These are phyloP conservation scores for Arabidopsis hybrid DNA, from an alignment of 441 rosid genomes.

Conservation along the genomic window DNA sequence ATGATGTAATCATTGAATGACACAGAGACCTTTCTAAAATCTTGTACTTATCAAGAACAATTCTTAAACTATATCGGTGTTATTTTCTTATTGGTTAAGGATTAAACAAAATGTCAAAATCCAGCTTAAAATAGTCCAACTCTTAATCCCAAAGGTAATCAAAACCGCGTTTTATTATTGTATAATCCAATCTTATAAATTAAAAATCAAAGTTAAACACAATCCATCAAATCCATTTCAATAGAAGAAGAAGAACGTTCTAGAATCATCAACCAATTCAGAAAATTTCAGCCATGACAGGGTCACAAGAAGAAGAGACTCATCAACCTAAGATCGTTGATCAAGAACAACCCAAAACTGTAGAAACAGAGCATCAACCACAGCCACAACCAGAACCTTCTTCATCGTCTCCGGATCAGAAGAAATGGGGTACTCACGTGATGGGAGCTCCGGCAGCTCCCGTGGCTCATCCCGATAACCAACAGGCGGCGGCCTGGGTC, in stretches of 20 bases:
- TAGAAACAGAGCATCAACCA: conserved; percentile 25
- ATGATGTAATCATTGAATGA: not conserved
- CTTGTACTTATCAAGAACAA: not conserved
- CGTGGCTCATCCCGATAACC: conserved; percentile 79
- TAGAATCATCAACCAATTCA: conserved; percentile 22
- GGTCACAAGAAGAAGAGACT: conserved; percentile 46
- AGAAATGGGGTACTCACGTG: conserved; percentile 83
- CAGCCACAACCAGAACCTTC: conserved; percentile 5
- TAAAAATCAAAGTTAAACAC: not conserved
- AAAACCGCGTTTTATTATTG: conserved; percentile 27
- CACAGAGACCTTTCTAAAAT: conserved; percentile 2
- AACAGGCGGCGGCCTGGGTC: conserved; percentile 74
- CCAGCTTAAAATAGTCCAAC: conserved; percentile 4
- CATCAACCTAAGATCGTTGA: conserved; percentile 29
- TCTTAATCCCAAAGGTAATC: conserved; percentile 9
- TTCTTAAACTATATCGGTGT: not conserved
- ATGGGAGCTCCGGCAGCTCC: conserved; percentile 90
- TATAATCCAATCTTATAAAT: conserved; percentile 3
- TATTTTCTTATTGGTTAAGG: conserved; percentile 37
- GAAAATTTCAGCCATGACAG: conserved; percentile 41
- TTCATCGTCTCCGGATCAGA: conserved; percentile 44
- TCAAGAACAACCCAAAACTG: conserved; percentile 35
- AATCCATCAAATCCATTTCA: not conserved
- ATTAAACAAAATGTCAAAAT: not conserved
- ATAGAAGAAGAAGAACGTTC: not conserved